Evolutionary conservation across 1,139 yeast genomes (phyloP).

Genomic region (Candida gigantensis): DNA sequence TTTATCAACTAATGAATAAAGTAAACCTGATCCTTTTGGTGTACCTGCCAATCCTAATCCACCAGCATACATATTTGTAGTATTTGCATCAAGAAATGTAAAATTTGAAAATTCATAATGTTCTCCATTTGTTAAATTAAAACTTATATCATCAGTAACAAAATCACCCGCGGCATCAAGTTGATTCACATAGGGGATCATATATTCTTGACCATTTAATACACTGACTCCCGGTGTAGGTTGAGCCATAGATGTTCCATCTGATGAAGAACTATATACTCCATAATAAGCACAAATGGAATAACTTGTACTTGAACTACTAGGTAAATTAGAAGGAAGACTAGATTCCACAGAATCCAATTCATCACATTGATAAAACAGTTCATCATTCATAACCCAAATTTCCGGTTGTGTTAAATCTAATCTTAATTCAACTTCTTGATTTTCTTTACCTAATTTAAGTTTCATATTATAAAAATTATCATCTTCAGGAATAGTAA

Average conservation of each 20-base stretch:
- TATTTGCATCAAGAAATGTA: slow-evolving; percentile 29
- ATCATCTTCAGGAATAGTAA: slow-evolving; percentile 19
- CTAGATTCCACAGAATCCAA: too few species aligned
- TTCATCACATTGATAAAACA: slow-evolving; percentile 26
- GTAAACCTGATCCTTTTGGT: slow-evolving; percentile 40
- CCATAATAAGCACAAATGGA: slow-evolving; percentile 34
- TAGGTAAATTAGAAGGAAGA: too few species aligned
- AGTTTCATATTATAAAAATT: slow-evolving; percentile 19
- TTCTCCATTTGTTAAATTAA: slow-evolving; percentile 18
- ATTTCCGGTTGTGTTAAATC: slow-evolving; percentile 39
- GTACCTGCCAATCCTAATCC: slow-evolving; percentile 55
- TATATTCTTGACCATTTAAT: slow-evolving; percentile 19
- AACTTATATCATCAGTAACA: slow-evolving; percentile 24
- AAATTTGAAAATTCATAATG: slow-evolving; percentile 21
- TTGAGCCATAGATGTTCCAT: slow-evolving; percentile 9
- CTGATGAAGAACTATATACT: slow-evolving; percentile 17
- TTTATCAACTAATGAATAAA: slow-evolving; percentile 32
- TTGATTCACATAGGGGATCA: slow-evolving; percentile 30
- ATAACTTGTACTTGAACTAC: slow-evolving; percentile 19
- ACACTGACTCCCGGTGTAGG: slow-evolving; percentile 17
- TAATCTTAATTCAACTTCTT: slow-evolving; percentile 25
- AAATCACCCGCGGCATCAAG: slow-evolving; percentile 30
- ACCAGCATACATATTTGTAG: slow-evolving; percentile 28
- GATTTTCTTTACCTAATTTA: slow-evolving; percentile 13
- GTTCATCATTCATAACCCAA: slow-evolving; percentile 35